A percentile compares a stretch with the other conserved stretches of the same genome.
Conservation (phyloP, 768 basidiomycete species). For the Tulasnella sp. region DNA sequence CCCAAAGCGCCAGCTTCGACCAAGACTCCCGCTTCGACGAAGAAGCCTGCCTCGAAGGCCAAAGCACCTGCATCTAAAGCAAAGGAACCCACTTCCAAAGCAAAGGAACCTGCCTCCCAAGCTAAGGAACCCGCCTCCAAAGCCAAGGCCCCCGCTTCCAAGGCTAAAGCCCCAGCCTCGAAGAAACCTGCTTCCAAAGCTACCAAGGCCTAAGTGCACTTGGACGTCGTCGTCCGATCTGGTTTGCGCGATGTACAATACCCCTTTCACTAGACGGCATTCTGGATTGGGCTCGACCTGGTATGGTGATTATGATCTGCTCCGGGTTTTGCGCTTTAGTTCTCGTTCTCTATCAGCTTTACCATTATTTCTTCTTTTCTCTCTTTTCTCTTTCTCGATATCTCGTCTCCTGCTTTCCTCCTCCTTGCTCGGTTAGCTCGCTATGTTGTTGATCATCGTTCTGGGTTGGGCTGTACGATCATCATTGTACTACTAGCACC, state of each 20-base stretch:
- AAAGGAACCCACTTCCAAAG: neutral
- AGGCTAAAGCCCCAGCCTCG: slow-evolving; percentile 1
- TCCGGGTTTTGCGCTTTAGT: neutral
- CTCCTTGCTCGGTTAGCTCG: too few relatives aligned
- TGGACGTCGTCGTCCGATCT: neutral
- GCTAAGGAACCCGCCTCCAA: neutral
- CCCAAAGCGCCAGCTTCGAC: neutral
- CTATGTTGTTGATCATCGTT: too few relatives aligned
- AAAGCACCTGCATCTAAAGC: neutral
- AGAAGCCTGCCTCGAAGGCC: neutral
- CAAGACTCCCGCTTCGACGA: neutral
- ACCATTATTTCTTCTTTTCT: neutral
- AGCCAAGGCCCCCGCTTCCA: slow-evolving; percentile 1
- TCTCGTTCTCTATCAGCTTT: neutral
- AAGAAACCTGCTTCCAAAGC: slow-evolving; percentile 12
- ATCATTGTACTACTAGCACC: too few relatives aligned
- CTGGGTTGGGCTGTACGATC: too few relatives aligned
- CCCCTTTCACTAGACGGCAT: neutral
- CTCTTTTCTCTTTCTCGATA: neutral
- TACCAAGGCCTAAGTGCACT: neutral
- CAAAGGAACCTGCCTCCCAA: neutral
- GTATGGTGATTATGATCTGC: neutral
- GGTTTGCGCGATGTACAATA: neutral
- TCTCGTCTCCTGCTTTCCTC: neutral
- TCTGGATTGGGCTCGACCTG: neutral